Base-by-base conservation (phyloP, 2,329 filamentous ascomycete species). In the Cladorrhinum sp. region DNA sequence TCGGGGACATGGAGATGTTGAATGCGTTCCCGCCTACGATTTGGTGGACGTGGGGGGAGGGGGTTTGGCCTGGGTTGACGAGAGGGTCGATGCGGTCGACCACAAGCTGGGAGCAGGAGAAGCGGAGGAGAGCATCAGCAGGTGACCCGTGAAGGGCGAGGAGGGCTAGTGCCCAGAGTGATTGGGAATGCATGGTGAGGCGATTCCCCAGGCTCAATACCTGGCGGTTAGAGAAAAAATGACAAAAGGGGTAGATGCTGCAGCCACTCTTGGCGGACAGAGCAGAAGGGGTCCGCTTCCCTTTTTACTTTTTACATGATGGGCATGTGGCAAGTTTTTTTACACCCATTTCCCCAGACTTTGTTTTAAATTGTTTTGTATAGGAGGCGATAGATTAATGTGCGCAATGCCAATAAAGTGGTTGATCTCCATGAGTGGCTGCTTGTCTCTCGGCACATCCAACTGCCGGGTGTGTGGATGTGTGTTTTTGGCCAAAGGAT, bases 1-100 rank as follows among this genome's bases (percentile, higher is more conserved):
- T 62, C 2, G 66, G 66, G 50, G 71, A 66, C 75, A 77, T 77
- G 14, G 73, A 70, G 2, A 71, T 66, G 61, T 77, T 76, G 71
- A 78, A 77, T 4, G 74, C 71, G 63, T 77, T 75, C 7, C 61
- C 61, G 7, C 61, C 58, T 2, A 61, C 61, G 28, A 65, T 59
- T 48, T 67, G 65, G 50, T 67, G 65, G 9, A 67, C 60, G 48
- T 66, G 64, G 6, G 62, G 62, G 14, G 65, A 67, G 2, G 63
- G 63, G 8, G 50, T 51, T 10, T 55, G 20, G 2, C 65, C 62
- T 12, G 65, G 61, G 39, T 65, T 65, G 30, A 67, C 65, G 6
- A 67, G 53, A 24, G 65, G 65, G 28, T 66, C 65, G 10, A 66
- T 60, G 5, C 65, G 63, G 39, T 66, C 65, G 28, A 66, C 58